Percentiles rank a stretch among this genome's conserved stretches.
Conservation (phyloP, 495 filamentous ascomycete genomes). For the Neurospora tetrasperma region DNA sequence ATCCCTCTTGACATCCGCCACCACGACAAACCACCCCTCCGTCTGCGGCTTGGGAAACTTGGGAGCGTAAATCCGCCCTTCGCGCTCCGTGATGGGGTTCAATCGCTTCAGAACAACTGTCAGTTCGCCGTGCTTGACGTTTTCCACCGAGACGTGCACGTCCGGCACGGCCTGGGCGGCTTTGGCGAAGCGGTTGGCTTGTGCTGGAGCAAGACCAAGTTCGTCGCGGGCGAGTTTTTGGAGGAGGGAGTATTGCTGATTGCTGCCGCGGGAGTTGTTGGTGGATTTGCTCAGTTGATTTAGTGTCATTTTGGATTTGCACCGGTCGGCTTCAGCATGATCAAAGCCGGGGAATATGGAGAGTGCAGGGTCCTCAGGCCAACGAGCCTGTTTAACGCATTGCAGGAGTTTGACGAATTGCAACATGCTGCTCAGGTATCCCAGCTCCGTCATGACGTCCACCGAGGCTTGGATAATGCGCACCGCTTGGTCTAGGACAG, state of each 20-base stretch:
- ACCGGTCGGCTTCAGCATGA: slow-evolving; percentile 29
- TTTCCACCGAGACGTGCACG: slow-evolving; percentile 51
- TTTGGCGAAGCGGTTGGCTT: slow-evolving; percentile 41
- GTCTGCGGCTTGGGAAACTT: slow-evolving; percentile 89
- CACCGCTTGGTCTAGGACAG: slow-evolving; percentile 85
- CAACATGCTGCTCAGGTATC: slow-evolving; percentile 59
- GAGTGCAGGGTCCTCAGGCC: slow-evolving; percentile 73
- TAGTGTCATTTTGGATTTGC: slow-evolving; percentile 18
- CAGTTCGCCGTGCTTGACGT: slow-evolving; percentile 50
- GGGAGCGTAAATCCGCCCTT: slow-evolving; percentile 71
- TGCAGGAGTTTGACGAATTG: slow-evolving; percentile 81
- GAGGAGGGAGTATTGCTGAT: slow-evolving; percentile 25
- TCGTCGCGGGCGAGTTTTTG: slow-evolving; percentile 27
- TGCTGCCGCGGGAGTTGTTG: slow-evolving; percentile 19
- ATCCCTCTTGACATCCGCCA: slow-evolving; percentile 53
- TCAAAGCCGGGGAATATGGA: slow-evolving; percentile 75
- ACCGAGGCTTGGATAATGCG: slow-evolving; percentile 90
- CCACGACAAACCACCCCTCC: slow-evolving; percentile 83
- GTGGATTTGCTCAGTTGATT: not conserved
- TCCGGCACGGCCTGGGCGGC: slow-evolving; percentile 54
- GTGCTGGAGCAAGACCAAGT: slow-evolving; percentile 26
- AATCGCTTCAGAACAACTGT: slow-evolving; percentile 53
- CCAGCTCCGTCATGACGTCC: slow-evolving; percentile 88
- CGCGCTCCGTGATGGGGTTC: slow-evolving; percentile 52
- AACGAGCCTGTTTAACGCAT: slow-evolving; percentile 82